Percentiles rank a stretch among this genome's conserved stretches.
phyloP scores from a whole-genome alignment of 345 rosid species.

The Corchorus capsularis region DNA sequence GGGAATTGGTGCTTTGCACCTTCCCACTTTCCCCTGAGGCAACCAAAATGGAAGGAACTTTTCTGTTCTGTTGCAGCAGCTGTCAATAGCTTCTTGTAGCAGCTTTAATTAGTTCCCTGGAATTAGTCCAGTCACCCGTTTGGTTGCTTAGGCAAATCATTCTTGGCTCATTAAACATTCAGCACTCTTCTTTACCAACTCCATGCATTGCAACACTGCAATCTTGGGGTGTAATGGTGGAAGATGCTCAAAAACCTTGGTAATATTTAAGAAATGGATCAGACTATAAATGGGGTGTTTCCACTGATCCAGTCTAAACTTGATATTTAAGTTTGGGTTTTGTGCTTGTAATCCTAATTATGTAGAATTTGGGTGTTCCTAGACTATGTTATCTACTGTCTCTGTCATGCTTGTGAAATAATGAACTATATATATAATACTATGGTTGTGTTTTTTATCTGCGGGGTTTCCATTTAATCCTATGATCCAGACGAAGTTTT shows the following conservation, averaged over 20 bases:
- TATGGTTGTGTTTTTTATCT: neutral
- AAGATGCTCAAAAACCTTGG: conserved; percentile 16
- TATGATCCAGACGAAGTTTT: neutral
- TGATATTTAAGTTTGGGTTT: neutral
- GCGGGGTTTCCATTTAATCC: neutral
- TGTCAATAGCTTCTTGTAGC: neutral
- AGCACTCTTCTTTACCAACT: conserved; percentile 25
- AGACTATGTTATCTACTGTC: neutral
- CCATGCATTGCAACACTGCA: neutral
- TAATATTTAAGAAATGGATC: neutral
- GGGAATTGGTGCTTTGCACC: conserved; percentile 37
- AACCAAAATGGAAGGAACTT: conserved; percentile 37
- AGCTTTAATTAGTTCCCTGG: conserved; percentile 27
- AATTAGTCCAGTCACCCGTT: conserved; percentile 31
- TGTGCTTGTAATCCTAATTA: conserved; percentile 1
- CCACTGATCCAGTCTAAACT: conserved; percentile 9
- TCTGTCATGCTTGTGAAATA: conserved; percentile 8
- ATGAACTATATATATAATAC: neutral
- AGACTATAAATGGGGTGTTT: neutral
- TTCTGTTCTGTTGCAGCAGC: conserved; percentile 9
- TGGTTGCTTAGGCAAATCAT: conserved; percentile 94
- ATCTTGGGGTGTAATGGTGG: neutral
- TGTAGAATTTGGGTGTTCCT: neutral
- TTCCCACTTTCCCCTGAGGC: conserved; percentile 27
- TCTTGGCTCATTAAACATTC: conserved; percentile 52